phyloP scores from a whole-genome alignment of 1,284 basidiomycete species.

The Kalmanozyma brasiliensis region DNA sequence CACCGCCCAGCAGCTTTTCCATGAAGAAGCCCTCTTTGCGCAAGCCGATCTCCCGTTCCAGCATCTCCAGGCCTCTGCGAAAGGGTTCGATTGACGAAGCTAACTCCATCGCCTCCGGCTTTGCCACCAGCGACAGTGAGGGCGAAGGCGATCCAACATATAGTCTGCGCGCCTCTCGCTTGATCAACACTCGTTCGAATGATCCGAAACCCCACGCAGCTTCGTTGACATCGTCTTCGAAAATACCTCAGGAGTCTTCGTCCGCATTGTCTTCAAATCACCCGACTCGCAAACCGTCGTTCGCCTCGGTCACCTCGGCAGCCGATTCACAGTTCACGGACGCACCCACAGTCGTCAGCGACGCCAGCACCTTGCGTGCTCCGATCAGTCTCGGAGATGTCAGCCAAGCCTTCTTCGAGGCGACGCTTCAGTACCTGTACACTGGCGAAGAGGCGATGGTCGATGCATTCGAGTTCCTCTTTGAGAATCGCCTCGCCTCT shows the following conservation, averaged over 20 bases:
- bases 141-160: slow-evolving; percentile 25
- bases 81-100: slow-evolving; percentile 27
- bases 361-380: slow-evolving; percentile 44
- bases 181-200: slow-evolving; percentile 16
- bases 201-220: not conserved
- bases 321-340: slow-evolving; percentile 22
- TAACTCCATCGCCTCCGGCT: slow-evolving; percentile 27
- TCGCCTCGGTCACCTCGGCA: slow-evolving; percentile 28
- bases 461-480: slow-evolving; percentile 59
- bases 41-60: slow-evolving; percentile 36
- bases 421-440: slow-evolving; percentile 59
- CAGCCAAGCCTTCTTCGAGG: slow-evolving; percentile 54
- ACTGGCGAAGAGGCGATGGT: slow-evolving; percentile 59
- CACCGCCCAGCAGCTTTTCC: slow-evolving; percentile 52
- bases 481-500: slow-evolving; percentile 46
- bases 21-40: slow-evolving; percentile 31
- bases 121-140: slow-evolving; percentile 56
- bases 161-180: slow-evolving; percentile 19
- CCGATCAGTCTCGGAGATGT: slow-evolving; percentile 51
- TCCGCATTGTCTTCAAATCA: slow-evolving; percentile 3
- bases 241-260: slow-evolving; percentile 19
- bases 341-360: slow-evolving; percentile 31
- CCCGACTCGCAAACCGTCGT: slow-evolving; percentile 29
- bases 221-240: slow-evolving; percentile 14
- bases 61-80: slow-evolving; percentile 42